Conservation (phyloP, 768 basidiomycete species). For the Lentinula guzmanii region DNA sequence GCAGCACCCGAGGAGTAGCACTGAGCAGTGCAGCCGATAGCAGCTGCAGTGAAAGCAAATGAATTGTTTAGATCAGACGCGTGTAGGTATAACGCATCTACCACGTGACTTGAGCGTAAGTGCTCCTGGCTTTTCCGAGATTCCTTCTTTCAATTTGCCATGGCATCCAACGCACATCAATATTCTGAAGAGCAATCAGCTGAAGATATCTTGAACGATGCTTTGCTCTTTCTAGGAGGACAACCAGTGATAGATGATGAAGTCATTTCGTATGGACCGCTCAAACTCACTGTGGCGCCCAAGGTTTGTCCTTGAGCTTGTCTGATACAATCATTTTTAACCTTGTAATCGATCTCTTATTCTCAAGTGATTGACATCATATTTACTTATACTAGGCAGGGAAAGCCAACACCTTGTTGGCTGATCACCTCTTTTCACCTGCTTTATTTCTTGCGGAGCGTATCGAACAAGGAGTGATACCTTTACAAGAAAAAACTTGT, state of each 20-base stretch:
- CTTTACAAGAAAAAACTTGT: conserved; percentile 37
- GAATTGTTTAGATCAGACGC: neutral
- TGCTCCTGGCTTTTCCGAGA: neutral
- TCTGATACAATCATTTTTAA: neutral
- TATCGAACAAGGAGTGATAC: conserved; percentile 51
- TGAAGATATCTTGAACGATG: conserved; percentile 51
- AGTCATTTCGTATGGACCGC: conserved; percentile 45
- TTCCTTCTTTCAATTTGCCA: neutral
- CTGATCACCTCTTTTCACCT: conserved; percentile 71
- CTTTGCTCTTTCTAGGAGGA: conserved; percentile 45
- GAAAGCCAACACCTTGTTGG: conserved; percentile 61
- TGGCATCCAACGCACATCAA: neutral
- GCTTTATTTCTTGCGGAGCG: conserved; percentile 60
- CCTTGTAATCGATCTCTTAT: neutral
- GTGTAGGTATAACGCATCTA: neutral
- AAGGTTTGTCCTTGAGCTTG: conserved; percentile 35
- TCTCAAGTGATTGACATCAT: neutral
- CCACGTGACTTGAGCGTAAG: neutral
- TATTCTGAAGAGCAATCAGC: conserved; percentile 10
- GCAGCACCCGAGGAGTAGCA: neutral
- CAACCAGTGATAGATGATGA: conserved; percentile 35
- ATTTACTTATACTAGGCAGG: conserved; percentile 18
- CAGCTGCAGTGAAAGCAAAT: neutral
- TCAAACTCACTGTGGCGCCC: conserved; percentile 48
- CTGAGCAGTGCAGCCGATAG: neutral